Percentiles rank a stretch among this genome's conserved stretches.
phyloP scores from a whole-genome alignment of 2,329 filamentous ascomycete species.

The Lecanoromycetidae sp. region DNA sequence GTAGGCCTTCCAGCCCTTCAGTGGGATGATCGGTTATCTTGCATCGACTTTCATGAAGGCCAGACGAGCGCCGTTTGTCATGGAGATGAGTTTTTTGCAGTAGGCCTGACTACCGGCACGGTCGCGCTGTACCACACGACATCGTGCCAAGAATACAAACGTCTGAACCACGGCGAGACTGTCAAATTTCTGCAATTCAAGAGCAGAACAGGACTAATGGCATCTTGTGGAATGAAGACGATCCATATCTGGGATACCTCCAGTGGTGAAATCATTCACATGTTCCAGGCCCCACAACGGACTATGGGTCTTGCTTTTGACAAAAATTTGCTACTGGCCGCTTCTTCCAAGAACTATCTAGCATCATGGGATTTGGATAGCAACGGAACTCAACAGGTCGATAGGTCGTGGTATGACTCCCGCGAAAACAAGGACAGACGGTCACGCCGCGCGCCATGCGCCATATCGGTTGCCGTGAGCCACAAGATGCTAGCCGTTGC shows the following conservation, averaged over 20 bases:
- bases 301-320: background rate
- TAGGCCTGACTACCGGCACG: background rate
- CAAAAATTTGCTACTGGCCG: background rate
- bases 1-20: slow-evolving; percentile 19
- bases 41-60: slow-evolving; percentile 22
- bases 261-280: background rate
- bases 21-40: slow-evolving; percentile 26
- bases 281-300: background rate
- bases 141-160: slow-evolving; percentile 12
- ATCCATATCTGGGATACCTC: background rate
- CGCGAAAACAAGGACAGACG: background rate
- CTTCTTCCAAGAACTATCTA: background rate
- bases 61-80: slow-evolving; percentile 7
- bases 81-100: background rate
- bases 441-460: background rate
- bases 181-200: slow-evolving; percentile 14
- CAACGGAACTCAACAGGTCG: background rate
- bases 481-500: slow-evolving; percentile 25
- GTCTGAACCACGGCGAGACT: slow-evolving; percentile 13
- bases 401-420: background rate
- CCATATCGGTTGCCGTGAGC: background rate
- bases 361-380: background rate
- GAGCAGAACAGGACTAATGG: slow-evolving; percentile 17
- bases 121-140: background rate
- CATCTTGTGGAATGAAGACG: slow-evolving; percentile 19